Evolutionary conservation across 2,329 filamentous ascomycete species (phyloP).

Genomic region (Cladophialophora bantiana): DNA sequence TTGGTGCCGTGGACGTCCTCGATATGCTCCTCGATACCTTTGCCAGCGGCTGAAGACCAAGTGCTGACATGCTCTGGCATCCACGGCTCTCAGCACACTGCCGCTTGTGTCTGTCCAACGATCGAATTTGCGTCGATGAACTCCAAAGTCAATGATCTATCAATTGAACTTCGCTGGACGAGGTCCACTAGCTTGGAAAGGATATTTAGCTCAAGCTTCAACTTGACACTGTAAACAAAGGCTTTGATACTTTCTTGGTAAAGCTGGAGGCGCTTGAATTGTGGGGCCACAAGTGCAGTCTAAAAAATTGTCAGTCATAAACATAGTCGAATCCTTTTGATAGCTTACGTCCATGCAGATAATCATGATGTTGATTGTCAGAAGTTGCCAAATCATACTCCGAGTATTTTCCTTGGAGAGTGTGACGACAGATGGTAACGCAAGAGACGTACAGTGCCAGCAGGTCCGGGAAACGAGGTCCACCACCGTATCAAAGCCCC

Average conservation of each 20-base stretch:
- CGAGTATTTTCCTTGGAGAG: slow-evolving; percentile 49
- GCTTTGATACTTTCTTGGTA: slow-evolving; percentile 57
- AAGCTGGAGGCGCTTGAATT: slow-evolving; percentile 53
- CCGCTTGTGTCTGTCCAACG: slow-evolving; percentile 19
- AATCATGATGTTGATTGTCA: slow-evolving; percentile 57
- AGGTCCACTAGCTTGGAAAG: slow-evolving; percentile 53
- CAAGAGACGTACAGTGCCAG: not conserved
- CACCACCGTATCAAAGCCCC: not conserved
- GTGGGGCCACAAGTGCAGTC: slow-evolving; percentile 51
- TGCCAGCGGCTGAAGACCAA: not conserved
- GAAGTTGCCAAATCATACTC: slow-evolving; percentile 57
- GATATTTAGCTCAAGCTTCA: slow-evolving; percentile 58
- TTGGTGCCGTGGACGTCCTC: not conserved
- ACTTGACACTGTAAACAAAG: slow-evolving; percentile 57
- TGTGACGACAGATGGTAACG: not conserved
- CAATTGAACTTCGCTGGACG: slow-evolving; percentile 41
- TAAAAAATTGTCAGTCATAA: slow-evolving; percentile 16
- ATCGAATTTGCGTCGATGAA: slow-evolving; percentile 23
- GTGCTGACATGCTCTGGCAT: not conserved
- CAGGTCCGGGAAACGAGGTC: not conserved
- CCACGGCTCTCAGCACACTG: slow-evolving; percentile 12
- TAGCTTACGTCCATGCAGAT: slow-evolving; percentile 50
- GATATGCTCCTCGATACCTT: slow-evolving; percentile 5
- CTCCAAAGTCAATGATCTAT: slow-evolving; percentile 29
- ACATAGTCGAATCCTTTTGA: not conserved